Evolutionary conservation across 2,329 filamentous ascomycete species (phyloP).

Genomic region (Nothophoma quercina): DNA sequence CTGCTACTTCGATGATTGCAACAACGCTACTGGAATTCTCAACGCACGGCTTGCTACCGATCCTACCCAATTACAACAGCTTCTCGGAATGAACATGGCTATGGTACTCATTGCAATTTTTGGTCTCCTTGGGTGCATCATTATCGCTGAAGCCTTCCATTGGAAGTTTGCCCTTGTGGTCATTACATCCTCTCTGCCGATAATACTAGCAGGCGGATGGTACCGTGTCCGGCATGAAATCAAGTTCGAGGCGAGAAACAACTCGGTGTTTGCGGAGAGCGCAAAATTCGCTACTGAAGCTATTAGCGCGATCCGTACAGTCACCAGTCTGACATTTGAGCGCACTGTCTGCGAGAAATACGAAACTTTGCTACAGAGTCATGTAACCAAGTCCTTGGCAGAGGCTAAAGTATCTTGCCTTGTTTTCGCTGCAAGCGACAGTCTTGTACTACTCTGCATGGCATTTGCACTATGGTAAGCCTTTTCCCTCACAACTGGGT

Average conservation of each 20-base stretch:
- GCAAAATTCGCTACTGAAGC: constrained; percentile 91
- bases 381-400: constrained; percentile 71
- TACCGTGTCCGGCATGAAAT: constrained; percentile 72
- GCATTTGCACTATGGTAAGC: constrained; percentile 42
- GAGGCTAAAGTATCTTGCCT: constrained; percentile 63
- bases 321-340: constrained; percentile 89
- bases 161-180: constrained; percentile 89
- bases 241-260: constrained; percentile 50
- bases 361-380: constrained; percentile 69
- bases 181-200: constrained; percentile 64
- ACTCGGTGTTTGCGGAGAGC: constrained; percentile 80
- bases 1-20: constrained; percentile 85
- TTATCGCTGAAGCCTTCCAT: constrained; percentile 73
- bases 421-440: constrained; percentile 52
- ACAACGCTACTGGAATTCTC: constrained; percentile 85
- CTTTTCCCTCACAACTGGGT: no score
- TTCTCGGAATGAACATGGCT: constrained; percentile 58
- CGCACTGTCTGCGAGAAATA: constrained; percentile 78
- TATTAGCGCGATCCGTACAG: constrained; percentile 89
- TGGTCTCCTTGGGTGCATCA: constrained; percentile 76
- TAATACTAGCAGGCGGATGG: constrained; percentile 79
- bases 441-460: constrained; percentile 67
- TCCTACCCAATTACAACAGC: constrained; percentile 36
- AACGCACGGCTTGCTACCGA: constrained; percentile 64
- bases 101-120: constrained; percentile 82